Base-by-base conservation (phyloP, 306 rosid species). In the Dryas alaskensis region DNA sequence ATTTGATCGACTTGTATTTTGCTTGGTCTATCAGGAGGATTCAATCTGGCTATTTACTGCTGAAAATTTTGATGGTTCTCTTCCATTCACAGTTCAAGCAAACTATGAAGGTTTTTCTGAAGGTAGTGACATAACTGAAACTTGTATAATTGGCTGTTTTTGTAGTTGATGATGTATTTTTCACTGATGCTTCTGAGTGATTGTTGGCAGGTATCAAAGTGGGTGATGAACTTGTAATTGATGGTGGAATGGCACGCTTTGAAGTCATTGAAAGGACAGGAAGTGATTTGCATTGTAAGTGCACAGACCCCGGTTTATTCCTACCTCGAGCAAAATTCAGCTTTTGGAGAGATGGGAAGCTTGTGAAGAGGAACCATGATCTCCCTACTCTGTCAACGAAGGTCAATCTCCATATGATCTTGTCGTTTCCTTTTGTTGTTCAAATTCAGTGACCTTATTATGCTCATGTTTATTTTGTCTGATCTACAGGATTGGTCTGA, bases 231-330 rank as follows among this genome's bases (percentile, higher is more conserved):
- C 83, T 93, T 82, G 90, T 90, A 59, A 82, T 93, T 67, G 98
- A 93, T 66, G 97, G 97, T 67, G 96, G 96, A 82, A 90, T 93
- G 98, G 92, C 97, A 42, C 60, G 89, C 76, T 90, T 90, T 82
- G 88, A 81, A 67, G 92, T 93, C 60, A 61, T 79, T 53, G 96
- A 89, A 78, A 93, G 81, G 80, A 78, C 72, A 43, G 97, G 87
- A 71, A 79, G 77, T 64, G 96, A 89, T 79, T 79, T 93, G 73
- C 89, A 71, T 16, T 89, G 96, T 71, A 85, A 76, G 82, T 93
- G 98, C 81, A 90, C 86, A 19, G 96, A 90, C 76, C 88, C 92
- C 17, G 98, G 98, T 72, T 84, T 87, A 70, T 87, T 93, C 76
- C 82, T 90, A 8, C 98, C 96, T 60, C 82, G 88, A 77, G 97